Conservation (phyloP, 202 grass and related monocot species). For the Dendrocalamus latiflorus region DNA sequence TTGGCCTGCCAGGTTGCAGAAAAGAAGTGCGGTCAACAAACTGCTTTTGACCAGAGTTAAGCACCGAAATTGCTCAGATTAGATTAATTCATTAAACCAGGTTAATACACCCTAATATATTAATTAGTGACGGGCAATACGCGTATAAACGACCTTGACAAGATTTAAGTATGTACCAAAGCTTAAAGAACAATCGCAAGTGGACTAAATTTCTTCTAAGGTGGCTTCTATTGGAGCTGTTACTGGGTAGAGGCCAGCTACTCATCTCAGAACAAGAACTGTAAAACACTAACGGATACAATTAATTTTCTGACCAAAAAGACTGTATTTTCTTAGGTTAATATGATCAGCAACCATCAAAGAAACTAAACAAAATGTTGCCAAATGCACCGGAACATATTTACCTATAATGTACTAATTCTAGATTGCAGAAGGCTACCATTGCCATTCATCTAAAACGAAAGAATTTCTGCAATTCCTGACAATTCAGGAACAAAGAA, state of each 20-base stretch:
- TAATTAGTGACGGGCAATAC: neutral
- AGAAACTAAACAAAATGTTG: neutral
- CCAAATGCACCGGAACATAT: neutral
- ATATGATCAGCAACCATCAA: neutral
- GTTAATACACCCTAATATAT: too few relatives aligned
- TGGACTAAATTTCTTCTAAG: neutral
- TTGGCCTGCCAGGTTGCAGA: neutral
- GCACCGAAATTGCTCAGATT: neutral
- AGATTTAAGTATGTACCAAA: neutral
- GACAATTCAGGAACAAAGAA: neutral
- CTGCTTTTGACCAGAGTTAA: slow-evolving; percentile 36
- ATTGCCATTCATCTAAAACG: neutral
- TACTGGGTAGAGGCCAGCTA: neutral
- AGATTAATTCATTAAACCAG: neutral
- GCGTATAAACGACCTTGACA: neutral
- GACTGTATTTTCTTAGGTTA: neutral
- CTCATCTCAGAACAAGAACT: neutral
- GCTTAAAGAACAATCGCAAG: neutral
- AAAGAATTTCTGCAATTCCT: neutral
- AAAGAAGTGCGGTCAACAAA: slow-evolving; percentile 24
- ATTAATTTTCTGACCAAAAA: neutral
- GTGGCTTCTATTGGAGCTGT: neutral
- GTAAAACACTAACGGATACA: neutral
- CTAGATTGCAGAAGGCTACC: neutral
- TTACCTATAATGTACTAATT: neutral